A percentile compares a stretch with the other conserved stretches of the same genome.
These are phyloP conservation scores for Melampsora larici-populina DNA, from an alignment of 1,284 basidiomycete species.

Conservation along the genomic window DNA sequence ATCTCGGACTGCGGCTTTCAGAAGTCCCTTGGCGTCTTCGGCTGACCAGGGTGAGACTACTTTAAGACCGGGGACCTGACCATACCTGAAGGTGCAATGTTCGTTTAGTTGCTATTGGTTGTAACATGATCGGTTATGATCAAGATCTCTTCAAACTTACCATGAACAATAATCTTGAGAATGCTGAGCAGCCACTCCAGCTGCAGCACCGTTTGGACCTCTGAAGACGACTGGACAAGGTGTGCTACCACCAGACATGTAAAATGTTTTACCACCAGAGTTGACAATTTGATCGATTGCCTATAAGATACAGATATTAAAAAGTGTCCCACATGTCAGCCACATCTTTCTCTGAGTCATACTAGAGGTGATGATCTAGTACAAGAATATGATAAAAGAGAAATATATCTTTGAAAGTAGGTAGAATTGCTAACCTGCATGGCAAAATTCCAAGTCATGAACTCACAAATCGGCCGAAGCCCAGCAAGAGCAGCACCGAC, in stretches of 20 bases:
- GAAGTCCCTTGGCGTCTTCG: slow-evolving; percentile 95
- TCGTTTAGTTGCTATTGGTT: background rate
- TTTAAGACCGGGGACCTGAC: slow-evolving; percentile 91
- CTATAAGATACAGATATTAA: slow-evolving; percentile 53
- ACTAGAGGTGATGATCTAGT: no score
- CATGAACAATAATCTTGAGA: slow-evolving; percentile 57
- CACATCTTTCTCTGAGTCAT: background rate
- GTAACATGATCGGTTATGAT: background rate
- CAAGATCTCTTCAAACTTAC: slow-evolving; percentile 32
- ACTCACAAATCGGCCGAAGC: slow-evolving; percentile 95
- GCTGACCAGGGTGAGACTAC: slow-evolving; percentile 95
- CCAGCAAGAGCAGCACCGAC: slow-evolving; percentile 91
- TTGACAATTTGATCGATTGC: slow-evolving; percentile 99
- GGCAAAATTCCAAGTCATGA: slow-evolving; percentile 94
- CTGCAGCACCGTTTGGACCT: slow-evolving; percentile 96
- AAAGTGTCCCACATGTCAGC: background rate
- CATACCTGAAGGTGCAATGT: slow-evolving; percentile 73
- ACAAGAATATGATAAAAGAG: slow-evolving; percentile 49
- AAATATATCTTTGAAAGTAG: slow-evolving; percentile 46
- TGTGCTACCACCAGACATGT: slow-evolving; percentile 99
- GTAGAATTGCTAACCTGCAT: slow-evolving; percentile 62
- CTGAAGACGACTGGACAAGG: slow-evolving; percentile 98
- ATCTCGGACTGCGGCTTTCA: slow-evolving; percentile 97
- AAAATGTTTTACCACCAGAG: slow-evolving; percentile 99
- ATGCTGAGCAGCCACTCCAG: slow-evolving; percentile 82